These are phyloP conservation scores for Fonsecaea monophora DNA, from an alignment of 2,329 filamentous ascomycete genomes.

Conservation along the genomic window DNA sequence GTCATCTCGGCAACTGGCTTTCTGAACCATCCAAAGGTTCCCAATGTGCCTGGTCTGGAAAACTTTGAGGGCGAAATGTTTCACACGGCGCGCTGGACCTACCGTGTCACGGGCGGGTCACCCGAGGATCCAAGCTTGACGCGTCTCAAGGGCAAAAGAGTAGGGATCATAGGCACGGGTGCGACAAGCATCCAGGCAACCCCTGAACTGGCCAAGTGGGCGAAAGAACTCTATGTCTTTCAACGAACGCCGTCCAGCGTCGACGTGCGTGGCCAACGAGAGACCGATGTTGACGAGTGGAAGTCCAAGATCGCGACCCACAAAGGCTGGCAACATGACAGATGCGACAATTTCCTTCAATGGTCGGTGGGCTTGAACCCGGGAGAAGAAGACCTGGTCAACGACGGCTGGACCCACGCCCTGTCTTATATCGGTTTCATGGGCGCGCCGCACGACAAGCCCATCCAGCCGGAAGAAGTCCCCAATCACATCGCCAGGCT, in stretches of 20 bases:
- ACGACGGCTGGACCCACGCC: conserved; percentile 41
- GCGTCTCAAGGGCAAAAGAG: conserved; percentile 22
- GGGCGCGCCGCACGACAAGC: neutral
- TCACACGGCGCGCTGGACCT: conserved; percentile 46
- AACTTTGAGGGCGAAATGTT: conserved; percentile 40
- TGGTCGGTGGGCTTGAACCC: conserved; percentile 6
- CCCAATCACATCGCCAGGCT: neutral
- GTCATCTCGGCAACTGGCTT: conserved; percentile 52
- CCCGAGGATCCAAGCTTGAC: conserved; percentile 49
- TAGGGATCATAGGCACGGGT: conserved; percentile 27
- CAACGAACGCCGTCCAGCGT: conserved; percentile 50
- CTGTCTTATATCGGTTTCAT: neutral
- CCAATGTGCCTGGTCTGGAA: conserved; percentile 39
- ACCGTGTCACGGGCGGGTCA: conserved; percentile 49
- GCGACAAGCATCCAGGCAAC: too few relatives aligned
- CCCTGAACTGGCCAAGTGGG: neutral
- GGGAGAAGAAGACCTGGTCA: conserved; percentile 39
- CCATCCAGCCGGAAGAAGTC: neutral
- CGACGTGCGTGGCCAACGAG: conserved; percentile 38
- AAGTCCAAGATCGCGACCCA: neutral
- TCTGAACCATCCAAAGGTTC: conserved; percentile 58
- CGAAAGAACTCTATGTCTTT: conserved; percentile 32
- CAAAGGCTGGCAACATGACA: conserved; percentile 42
- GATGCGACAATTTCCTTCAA: conserved; percentile 43
- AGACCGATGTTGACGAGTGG: conserved; percentile 18